Evolutionary conservation across 768 basidiomycete genomes (phyloP), one percentile per base, ranked within the genome.

Genomic region (Trametes elegans): DNA sequence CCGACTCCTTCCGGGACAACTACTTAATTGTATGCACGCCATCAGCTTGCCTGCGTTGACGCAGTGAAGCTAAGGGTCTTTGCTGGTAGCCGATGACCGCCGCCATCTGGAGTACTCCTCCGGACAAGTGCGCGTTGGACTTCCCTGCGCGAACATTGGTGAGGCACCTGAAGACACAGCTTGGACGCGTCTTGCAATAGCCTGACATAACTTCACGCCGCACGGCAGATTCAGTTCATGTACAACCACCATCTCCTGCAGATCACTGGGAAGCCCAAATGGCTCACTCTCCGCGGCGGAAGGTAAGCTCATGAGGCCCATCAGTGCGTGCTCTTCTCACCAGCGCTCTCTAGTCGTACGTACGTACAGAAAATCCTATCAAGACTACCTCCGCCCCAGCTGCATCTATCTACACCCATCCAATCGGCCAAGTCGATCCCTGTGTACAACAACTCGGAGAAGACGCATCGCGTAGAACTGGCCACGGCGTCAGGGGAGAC

Each of bases 51-150:
- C 16, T 26, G 14, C 21, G 31, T n/a, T n/a, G n/a, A n/a, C n/a
- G n/a, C n/a, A n/a, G n/a, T n/a, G n/a, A n/a, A n/a, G n/a, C n/a
- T n/a, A 47, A 18, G 32, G 18, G 28, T 6, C 29, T 34, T 27
- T 42, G 3, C 13, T 28, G 19, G 5, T 16, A 63, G 88, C 87
- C 87, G 0, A 86, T 91, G 86, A 88, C 85, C 7, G 87, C 87
- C 1, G 84, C 86, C 2, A 83, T 91, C 35, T 91, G 88, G 88
- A 88, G 82, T 40, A 89, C 86, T 0, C 84, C 87, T 0, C 83
- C 88, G 8, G 82, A 84, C 58, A 79, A 80, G 62, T 88, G 85
- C 59, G 76, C 80, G 3, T 68, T 84, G 45, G 84, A 87, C 59
- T 88, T 91, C 63, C 88, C 88, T 7, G 87, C 83, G 0, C 74